A percentile compares a stretch with the other conserved stretches of the same genome.
Evolutionary conservation across 768 basidiomycete genomes (phyloP).

Genomic region (Russula sp.): DNA sequence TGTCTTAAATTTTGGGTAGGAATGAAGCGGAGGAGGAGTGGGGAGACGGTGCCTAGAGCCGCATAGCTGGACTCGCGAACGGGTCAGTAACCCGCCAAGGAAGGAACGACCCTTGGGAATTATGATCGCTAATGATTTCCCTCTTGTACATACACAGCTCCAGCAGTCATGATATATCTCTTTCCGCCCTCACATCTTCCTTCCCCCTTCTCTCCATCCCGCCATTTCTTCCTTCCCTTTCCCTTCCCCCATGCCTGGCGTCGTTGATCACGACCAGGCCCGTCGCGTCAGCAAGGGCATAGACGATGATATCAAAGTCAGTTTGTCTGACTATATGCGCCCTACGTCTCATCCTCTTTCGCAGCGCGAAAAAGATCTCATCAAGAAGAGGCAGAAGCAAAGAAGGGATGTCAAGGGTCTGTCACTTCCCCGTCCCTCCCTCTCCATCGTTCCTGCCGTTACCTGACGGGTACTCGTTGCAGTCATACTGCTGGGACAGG

Average conservation of each 20-base stretch:
- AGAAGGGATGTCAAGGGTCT: slow-evolving; percentile 55
- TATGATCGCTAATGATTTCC: slow-evolving; percentile 27
- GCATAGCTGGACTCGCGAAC: slow-evolving; percentile 7
- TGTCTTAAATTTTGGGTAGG: neutral
- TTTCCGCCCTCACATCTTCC: slow-evolving; percentile 2
- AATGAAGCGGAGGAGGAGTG: neutral
- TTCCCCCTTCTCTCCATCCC: neutral
- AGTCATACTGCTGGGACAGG: slow-evolving; percentile 78
- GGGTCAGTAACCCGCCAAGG: slow-evolving; percentile 2
- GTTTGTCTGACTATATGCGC: slow-evolving; percentile 4
- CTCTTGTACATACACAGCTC: slow-evolving; percentile 17
- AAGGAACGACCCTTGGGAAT: slow-evolving; percentile 22
- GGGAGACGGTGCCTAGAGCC: slow-evolving; percentile 5
- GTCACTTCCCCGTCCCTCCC: slow-evolving; percentile 7
- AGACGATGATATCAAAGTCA: slow-evolving; percentile 56
- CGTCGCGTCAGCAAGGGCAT: slow-evolving; percentile 49
- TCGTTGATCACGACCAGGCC: slow-evolving; percentile 44
- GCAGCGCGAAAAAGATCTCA: slow-evolving; percentile 47
- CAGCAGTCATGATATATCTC: slow-evolving; percentile 20
- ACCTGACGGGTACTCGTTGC: slow-evolving; percentile 2
- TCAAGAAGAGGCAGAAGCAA: slow-evolving; percentile 46
- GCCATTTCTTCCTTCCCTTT: neutral
- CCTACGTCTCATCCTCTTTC: slow-evolving; percentile 7
- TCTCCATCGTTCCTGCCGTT: neutral
- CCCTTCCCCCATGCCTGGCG: slow-evolving; percentile 23